phyloP scores from a whole-genome alignment of 257 asterid genomes.

The Solanum rostratum region DNA sequence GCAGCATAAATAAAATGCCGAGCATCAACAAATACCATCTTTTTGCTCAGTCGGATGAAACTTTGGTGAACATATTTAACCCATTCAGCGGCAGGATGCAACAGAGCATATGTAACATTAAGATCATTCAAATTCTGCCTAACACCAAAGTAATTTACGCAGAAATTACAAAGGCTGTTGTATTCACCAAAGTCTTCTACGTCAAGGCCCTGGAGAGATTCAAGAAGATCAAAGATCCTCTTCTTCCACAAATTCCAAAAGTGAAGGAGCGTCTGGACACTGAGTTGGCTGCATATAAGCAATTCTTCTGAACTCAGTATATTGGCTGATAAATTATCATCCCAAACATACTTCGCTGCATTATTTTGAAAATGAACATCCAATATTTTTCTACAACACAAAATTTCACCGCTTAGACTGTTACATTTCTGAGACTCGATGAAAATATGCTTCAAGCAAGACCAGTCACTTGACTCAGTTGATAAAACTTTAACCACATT shows the following conservation, averaged over 20 bases:
- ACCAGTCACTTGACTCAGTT: constrained; percentile 13
- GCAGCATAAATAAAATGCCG: constrained; percentile 34
- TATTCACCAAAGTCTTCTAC: background rate
- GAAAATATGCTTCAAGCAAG: constrained; percentile 16
- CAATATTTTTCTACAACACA: constrained; percentile 26
- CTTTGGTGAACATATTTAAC: constrained; percentile 12
- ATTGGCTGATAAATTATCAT: constrained; percentile 9
- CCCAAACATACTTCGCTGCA: constrained; percentile 21
- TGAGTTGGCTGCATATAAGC: constrained; percentile 17
- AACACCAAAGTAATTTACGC: constrained; percentile 44
- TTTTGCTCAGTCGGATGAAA: constrained; percentile 7
- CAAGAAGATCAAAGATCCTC: constrained; percentile 8
- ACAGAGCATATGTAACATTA: constrained; percentile 10
- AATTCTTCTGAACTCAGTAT: constrained; percentile 7
- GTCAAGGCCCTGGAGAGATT: constrained; percentile 21
- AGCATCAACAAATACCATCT: constrained; percentile 14
- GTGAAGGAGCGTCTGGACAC: constrained; percentile 26
- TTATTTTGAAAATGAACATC: constrained; percentile 28
- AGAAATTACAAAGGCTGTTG: constrained; percentile 10
- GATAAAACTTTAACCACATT: constrained; percentile 20
- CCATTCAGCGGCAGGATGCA: constrained; percentile 52
- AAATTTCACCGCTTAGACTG: constrained; percentile 16
- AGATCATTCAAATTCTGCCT: constrained; percentile 8
- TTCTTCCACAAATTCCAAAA: constrained; percentile 37
- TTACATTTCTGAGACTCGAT: constrained; percentile 4